Evolutionary conservation across 352 stramenopile species (phyloP).

Genomic region (Lagenidium sp.): DNA sequence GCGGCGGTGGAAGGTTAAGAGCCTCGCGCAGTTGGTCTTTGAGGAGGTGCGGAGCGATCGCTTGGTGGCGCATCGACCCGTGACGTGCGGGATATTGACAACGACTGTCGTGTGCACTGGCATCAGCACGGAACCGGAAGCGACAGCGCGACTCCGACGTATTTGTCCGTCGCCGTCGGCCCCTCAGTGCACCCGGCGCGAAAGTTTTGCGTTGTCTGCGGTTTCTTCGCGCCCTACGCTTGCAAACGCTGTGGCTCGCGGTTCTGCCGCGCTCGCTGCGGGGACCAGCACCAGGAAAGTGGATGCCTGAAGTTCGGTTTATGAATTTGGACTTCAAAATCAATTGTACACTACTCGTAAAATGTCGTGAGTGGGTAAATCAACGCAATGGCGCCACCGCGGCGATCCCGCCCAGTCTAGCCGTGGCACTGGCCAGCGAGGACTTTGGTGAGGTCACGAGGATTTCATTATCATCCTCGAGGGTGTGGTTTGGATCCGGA

Average conservation of each 20-base stretch:
- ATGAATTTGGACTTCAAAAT: constrained; percentile 10
- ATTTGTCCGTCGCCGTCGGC: constrained; percentile 56
- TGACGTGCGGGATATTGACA: no score
- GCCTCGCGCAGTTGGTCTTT: constrained; percentile 80
- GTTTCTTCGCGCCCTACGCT: constrained; percentile 70
- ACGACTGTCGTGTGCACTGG: no score
- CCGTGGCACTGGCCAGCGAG: constrained; percentile 2
- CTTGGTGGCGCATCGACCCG: no score
- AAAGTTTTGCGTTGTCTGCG: constrained; percentile 83
- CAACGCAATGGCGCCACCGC: background rate
- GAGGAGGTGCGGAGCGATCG: constrained; percentile 69
- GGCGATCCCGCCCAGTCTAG: constrained; percentile 1
- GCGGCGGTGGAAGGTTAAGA: constrained; percentile 81
- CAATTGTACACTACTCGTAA: background rate
- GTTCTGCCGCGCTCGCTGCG: constrained; percentile 78
- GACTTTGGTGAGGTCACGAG: constrained; percentile 20
- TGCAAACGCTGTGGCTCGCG: constrained; percentile 70
- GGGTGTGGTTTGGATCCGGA: constrained; percentile 45
- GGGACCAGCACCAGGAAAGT: constrained; percentile 85
- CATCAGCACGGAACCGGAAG: constrained; percentile 9
- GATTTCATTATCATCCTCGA: constrained; percentile 51
- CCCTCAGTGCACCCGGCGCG: constrained; percentile 50
- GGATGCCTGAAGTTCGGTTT: constrained; percentile 86
- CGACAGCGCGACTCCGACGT: constrained; percentile 35
- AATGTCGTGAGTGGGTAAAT: background rate